Base-by-base conservation (phyloP, 2,329 filamentous ascomycete genomes). In the Trichophyton benhamiae region DNA sequence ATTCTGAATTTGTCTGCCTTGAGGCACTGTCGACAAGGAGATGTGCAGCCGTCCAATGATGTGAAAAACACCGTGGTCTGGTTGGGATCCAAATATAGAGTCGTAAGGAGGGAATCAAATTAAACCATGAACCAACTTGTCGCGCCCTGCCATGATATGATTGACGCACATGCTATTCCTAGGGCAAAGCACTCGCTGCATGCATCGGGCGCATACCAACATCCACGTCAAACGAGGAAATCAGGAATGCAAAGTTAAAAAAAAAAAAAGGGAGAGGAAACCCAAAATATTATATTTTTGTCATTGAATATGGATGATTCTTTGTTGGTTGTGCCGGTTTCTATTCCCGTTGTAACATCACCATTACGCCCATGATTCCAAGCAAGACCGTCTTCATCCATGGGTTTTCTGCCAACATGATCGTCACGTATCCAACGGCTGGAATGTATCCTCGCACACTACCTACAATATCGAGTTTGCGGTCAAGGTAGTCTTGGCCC, bases 371-470 rank as follows among this genome's bases (percentile, higher is more conserved):
- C 94, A 99, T 99, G 58, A 96, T 82, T 1, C 89, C 92, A 70
- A 99, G 75, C 86, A 97, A 89, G 27, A 86, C 92, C 49, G 89
- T 95, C 83, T 99, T 99, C 68, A 97, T 74, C 92, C 92, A 97
- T 4, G 94, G 94, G 72, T 99, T 87, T 74, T 99, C 94, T 65
- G 89, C 94, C 65, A 99, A 79, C 74, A 97, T 79, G 68, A 99
- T 99, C 1, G 94, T 99, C 53, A 97, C 91, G 71, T 97, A 97
- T 66, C 94, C 94, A 13, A 97, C 91, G 69, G 94, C 95, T 0
- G 94, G 94, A 62, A 97, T 86, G 73, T 95, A 99, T 42, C 83
- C 94, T 9, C 94, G 80, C 5, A 97, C 94, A 67, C 88, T 95
- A 53, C 94, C 94, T 62, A 99, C 89, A 61, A 99, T 91, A 71